A percentile compares a stretch with the other conserved stretches of the same genome.
These are phyloP conservation scores for Sarocladium oryzae DNA, from an alignment of 2,329 filamentous ascomycete species.

Conservation along the genomic window DNA sequence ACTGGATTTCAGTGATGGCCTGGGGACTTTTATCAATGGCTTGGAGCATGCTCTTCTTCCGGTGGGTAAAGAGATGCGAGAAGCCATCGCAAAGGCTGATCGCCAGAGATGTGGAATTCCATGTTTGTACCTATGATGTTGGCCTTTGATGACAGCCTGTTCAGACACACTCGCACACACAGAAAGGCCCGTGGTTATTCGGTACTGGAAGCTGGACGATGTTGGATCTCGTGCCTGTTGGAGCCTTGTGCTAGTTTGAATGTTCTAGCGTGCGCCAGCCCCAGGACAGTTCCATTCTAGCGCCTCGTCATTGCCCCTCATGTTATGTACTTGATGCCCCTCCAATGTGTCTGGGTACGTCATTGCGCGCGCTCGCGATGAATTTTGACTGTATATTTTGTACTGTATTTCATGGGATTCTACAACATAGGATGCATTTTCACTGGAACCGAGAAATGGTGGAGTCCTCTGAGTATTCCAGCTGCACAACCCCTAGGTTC, in stretches of 20 bases:
- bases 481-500: too few relatives aligned
- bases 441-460: too few relatives aligned
- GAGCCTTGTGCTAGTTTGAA: not conserved
- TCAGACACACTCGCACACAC: too few relatives aligned
- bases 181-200: too few relatives aligned
- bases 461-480: too few relatives aligned
- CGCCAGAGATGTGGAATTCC: not conserved
- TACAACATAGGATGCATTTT: too few relatives aligned
- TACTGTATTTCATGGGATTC: not conserved
- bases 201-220: too few relatives aligned
- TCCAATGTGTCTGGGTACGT: not conserved
- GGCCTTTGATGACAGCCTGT: not conserved
- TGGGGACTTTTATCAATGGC: slow-evolving; percentile 1
- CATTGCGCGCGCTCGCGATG: not conserved
- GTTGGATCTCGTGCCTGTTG: not conserved
- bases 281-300: not conserved
- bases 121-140: not conserved
- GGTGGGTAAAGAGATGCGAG: not conserved
- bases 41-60: not conserved
- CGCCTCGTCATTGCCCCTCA: slow-evolving; percentile 2
- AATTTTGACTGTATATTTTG: too few relatives aligned
- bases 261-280: not conserved
- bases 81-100: not conserved
- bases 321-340: not conserved
- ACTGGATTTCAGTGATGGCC: slow-evolving; percentile 1